Evolutionary conservation across 768 basidiomycete species (phyloP), one percentile per base, ranked within the genome.

Genomic region (Lactifluus rugatus): DNA sequence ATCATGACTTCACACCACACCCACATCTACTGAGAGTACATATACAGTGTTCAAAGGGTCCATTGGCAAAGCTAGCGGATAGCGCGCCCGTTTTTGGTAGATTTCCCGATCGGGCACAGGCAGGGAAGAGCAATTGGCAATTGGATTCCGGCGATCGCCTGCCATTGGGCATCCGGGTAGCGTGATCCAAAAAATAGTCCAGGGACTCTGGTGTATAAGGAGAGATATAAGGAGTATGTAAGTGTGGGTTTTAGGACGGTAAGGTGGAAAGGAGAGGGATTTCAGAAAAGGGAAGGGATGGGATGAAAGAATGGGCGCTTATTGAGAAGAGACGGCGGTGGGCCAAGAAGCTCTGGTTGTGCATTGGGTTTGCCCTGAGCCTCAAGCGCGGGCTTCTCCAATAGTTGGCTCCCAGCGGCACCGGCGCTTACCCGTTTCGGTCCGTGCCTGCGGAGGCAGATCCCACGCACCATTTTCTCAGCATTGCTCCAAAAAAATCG

Each of bases 371-470:
- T 54, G 52, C 47, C 52, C 58, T 54, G 58, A 59, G 57, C 57
- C 57, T 58, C 60, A 52, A 48, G 57, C 57, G 51, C 52, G 58
- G 61, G 58, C 61, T 62, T 62, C 61, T 59, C 50, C 59, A 60
- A 55, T 50, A 45, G 57, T 58, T 60, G 48, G 48, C 41, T 47
- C 60, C 60, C 61, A 62, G 61, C 61, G 61, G 61, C 61, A 59
- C 52, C 61, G 42, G 57, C 57, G 52, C 61, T 50, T 59, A 44
- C 57, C 61, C 52, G 37, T 60, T 60, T 60, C 46, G 48, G 61
- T 5, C 31, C 6, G 61, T 62, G 57, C 58, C 58, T 62, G 57
- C 58, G 56, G 51, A 58, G 60, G 52, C 51, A 54, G 61, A 53
- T 62, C 62, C 42, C 54, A 57, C 48, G 19, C 23, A 41, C 32